A percentile compares a stretch with the other conserved stretches of the same genome.
Evolutionary conservation across 2,329 filamentous ascomycete species (phyloP).

Genomic region (Stachybotrys echinatus): DNA sequence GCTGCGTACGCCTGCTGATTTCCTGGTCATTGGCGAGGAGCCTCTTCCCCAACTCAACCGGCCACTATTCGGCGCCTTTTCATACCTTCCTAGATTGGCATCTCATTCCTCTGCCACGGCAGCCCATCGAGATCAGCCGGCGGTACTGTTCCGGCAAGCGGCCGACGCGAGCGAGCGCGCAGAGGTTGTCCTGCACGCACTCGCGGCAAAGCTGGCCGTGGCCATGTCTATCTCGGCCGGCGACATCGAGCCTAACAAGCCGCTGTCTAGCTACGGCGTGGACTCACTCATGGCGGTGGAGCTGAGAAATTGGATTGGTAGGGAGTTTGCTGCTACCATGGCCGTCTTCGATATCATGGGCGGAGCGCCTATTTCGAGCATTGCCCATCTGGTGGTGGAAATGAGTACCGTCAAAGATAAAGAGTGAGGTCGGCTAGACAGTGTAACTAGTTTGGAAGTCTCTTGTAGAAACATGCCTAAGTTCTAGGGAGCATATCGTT

Average conservation of each 20-base stretch:
- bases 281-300: slow-evolving; percentile 33
- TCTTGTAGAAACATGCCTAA: no score
- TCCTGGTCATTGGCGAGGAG: background rate
- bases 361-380: background rate
- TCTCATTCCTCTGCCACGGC: background rate
- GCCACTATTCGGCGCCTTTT: no score
- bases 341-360: background rate
- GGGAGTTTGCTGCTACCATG: background rate
- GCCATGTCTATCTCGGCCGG: background rate
- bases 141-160: background rate
- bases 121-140: background rate
- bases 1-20: background rate
- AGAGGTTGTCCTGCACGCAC: background rate
- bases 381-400: background rate
- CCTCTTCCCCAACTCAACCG: background rate
- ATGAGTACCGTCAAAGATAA: background rate
- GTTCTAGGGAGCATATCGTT: no score
- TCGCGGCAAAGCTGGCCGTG: background rate
- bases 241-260: background rate
- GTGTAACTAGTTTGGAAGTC: no score
- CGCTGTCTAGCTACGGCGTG: background rate
- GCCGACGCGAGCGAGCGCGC: background rate
- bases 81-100: no score
- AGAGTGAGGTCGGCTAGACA: no score
- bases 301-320: slow-evolving; percentile 29